Base-by-base conservation (phyloP, 148 eudicot species). In the Polygonum maritimum region DNA sequence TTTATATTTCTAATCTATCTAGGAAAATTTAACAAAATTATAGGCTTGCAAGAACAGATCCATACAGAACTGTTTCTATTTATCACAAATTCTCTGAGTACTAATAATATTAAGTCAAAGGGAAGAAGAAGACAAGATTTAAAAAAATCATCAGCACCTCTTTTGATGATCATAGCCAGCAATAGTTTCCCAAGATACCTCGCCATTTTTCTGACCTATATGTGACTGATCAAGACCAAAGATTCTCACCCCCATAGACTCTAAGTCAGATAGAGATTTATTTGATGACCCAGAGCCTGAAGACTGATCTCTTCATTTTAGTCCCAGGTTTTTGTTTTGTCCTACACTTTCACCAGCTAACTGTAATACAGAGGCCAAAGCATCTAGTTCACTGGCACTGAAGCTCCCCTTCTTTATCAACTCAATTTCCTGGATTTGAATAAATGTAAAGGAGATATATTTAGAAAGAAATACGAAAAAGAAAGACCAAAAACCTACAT, bases 361-460 rank as follows among this genome's bases (percentile, higher is more conserved):
- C 78, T 90, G 88, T 73, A 95, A 69, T 26, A 83, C 78, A 39
- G 94, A 90, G 16, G 81, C 97, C 80, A 95, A 83, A 76, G 99
- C 98, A 76, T 95, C 92, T 80, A 92, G 98, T 87, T 95, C 99
- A 67, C 85, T 78, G 51, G 78, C 63, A 78, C 79, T 91, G 80
- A 90, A 92, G 79, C 87, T 88, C 40, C 97, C 97, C 74, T 69
- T 80, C 86, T 95, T 92, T 74, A 95, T 82, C 79, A 95, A 91
- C 82, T 95, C 99, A 83, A 92, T 85, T 87, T 95, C 99, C 97
- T 92, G 84, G 36, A 77, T 74, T 22, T 39, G 41, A 63, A 57
- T 40, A 63, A 74, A 63, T 54, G 55, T 45, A 76, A 70, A 2
- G 10, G 14, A 35, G 47, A 33, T 65, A 14, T 36, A 65, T 65